Evolutionary conservation across 2,329 filamentous ascomycete genomes (phyloP).

Genomic region (Fusarium tricinctum): DNA sequence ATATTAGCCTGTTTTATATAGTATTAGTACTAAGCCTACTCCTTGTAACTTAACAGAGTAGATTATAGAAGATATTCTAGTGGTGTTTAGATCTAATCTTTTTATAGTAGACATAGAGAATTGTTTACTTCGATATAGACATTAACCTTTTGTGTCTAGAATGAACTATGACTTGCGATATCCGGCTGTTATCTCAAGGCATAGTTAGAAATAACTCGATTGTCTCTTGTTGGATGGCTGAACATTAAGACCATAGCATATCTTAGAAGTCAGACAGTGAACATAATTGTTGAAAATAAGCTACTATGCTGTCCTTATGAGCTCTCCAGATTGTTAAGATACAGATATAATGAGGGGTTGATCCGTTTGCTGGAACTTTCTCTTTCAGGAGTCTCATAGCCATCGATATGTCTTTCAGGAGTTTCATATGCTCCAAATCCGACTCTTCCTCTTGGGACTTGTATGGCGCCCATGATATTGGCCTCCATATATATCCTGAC

Average conservation of each 20-base stretch:
- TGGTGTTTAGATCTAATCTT: no score
- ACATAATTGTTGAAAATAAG: neutral
- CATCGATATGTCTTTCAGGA: neutral
- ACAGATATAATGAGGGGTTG: neutral
- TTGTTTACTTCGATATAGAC: no score
- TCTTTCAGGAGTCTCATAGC: neutral
- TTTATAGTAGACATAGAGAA: no score
- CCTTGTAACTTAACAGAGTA: no score
- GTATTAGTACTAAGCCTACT: no score
- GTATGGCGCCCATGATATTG: neutral
- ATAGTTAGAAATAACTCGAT: neutral
- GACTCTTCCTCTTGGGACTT: neutral
- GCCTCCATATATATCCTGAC: neutral
- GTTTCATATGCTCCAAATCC: neutral
- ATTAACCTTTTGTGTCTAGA: neutral
- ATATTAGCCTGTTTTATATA: no score
- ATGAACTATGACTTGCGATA: neutral
- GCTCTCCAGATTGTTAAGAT: neutral
- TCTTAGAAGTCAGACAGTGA: neutral
- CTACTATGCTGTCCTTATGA: neutral
- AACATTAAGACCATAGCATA: neutral
- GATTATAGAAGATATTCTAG: no score
- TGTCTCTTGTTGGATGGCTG: neutral
- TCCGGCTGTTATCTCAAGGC: neutral
- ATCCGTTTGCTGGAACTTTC: neutral